Conservation (phyloP, 805 yeast species). For the Blastobotrys parvus region DNA sequence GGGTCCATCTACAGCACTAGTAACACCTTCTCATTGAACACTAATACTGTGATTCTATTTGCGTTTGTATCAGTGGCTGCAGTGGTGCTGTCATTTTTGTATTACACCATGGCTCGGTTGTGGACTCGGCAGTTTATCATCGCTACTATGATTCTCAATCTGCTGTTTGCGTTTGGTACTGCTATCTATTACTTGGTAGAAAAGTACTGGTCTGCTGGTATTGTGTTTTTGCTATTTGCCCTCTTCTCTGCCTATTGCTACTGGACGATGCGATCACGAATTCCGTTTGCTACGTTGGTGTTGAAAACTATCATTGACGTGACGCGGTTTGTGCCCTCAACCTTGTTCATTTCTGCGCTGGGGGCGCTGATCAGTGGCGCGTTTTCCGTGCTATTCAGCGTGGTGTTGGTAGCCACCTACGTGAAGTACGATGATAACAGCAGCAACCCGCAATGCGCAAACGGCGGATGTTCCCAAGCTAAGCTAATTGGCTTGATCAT, state of each 20-base stretch:
- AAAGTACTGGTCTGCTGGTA: slow-evolving; percentile 70
- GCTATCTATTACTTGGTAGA: slow-evolving; percentile 63
- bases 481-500: slow-evolving; percentile 64
- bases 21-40: slow-evolving; percentile 56
- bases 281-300: slow-evolving; percentile 67
- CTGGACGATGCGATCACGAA: slow-evolving; percentile 62
- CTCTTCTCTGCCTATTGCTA: slow-evolving; percentile 58
- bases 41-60: slow-evolving; percentile 66
- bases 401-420: slow-evolving; percentile 66
- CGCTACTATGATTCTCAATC: slow-evolving; percentile 58
- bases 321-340: slow-evolving; percentile 63
- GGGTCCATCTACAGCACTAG: slow-evolving; percentile 48
- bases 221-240: slow-evolving; percentile 63
- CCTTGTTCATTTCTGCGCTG: slow-evolving; percentile 48
- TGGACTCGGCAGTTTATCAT: slow-evolving; percentile 62
- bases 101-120: slow-evolving; percentile 53
- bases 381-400: slow-evolving; percentile 57
- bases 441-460: slow-evolving; percentile 40
- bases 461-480: slow-evolving; percentile 49
- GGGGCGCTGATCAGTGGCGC: slow-evolving; percentile 55
- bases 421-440: slow-evolving; percentile 53
- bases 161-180: slow-evolving; percentile 64
- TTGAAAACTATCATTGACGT: slow-evolving; percentile 69
- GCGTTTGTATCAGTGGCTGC: slow-evolving; percentile 56
- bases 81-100: slow-evolving; percentile 46